A percentile compares a stretch with the other conserved stretches of the same genome.
phyloP scores from a whole-genome alignment of 768 basidiomycete genomes.

The Paxillus ammoniavirescens region DNA sequence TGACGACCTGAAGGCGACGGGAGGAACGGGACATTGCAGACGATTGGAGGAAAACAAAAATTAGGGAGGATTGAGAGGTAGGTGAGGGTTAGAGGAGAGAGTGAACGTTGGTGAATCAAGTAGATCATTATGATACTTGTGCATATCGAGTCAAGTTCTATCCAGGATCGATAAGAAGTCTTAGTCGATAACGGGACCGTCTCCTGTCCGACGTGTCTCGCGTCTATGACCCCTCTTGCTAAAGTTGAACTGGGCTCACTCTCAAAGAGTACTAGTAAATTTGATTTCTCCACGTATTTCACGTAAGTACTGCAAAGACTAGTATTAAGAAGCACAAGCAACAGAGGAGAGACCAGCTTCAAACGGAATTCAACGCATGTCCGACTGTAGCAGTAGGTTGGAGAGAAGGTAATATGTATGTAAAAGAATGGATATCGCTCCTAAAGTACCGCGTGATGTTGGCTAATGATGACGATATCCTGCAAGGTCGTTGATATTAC shows the following conservation, averaged over 20 bases:
- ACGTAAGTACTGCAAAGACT: slow-evolving; percentile 5
- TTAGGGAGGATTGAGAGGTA: neutral
- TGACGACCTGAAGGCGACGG: slow-evolving; percentile 25
- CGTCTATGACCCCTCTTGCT: neutral
- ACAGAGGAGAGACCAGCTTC: slow-evolving; percentile 9
- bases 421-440: slow-evolving; percentile 34
- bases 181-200: too few species aligned
- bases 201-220: too few species aligned
- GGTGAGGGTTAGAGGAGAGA: neutral
- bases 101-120: neutral
- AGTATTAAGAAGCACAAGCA: slow-evolving; percentile 24
- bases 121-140: neutral
- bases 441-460: slow-evolving; percentile 25
- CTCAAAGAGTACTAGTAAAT: neutral
- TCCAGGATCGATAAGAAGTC: slow-evolving; percentile 25
- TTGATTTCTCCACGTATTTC: neutral
- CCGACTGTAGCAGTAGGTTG: slow-evolving; percentile 8
- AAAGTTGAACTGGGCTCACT: neutral
- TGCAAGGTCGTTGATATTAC: slow-evolving; percentile 14
- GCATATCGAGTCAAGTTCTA: neutral
- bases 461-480: slow-evolving; percentile 27
- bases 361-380: slow-evolving; percentile 1
- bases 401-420: slow-evolving; percentile 29
- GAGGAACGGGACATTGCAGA: neutral
- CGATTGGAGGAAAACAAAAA: neutral